Percentiles rank a stretch among this genome's conserved stretches.
Evolutionary conservation across 805 yeast species (phyloP).

Genomic region (Lipomyces sp.): DNA sequence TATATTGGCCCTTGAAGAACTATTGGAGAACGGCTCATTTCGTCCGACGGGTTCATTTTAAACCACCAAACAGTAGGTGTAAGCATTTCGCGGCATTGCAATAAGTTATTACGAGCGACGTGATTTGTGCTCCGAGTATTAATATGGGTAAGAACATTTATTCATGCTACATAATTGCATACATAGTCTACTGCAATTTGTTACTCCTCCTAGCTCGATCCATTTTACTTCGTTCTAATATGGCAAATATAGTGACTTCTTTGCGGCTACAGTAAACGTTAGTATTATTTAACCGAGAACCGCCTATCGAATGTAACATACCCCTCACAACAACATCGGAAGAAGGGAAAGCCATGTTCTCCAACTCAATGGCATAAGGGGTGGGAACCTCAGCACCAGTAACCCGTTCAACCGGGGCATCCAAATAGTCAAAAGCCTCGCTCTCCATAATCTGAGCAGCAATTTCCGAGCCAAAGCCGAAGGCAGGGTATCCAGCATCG

Average conservation of each 20-base stretch:
- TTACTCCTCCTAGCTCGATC: conserved; percentile 4
- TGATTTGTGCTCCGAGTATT: too few relatives aligned
- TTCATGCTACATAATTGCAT: neutral
- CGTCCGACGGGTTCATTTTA: too few relatives aligned
- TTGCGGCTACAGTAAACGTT: conserved; percentile 41
- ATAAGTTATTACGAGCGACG: too few relatives aligned
- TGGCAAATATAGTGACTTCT: conserved; percentile 48
- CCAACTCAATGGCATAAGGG: conserved; percentile 94
- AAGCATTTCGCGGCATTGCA: too few relatives aligned
- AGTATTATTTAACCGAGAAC: conserved; percentile 41
- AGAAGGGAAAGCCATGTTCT: conserved; percentile 99
- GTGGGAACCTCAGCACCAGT: conserved; percentile 99
- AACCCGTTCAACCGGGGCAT: conserved; percentile 97
- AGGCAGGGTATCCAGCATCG: conserved; percentile 97
- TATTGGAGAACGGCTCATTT: too few relatives aligned
- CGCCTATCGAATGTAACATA: conserved; percentile 1
- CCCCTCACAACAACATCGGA: conserved; percentile 84
- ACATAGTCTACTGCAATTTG: neutral
- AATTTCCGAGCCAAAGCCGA: conserved; percentile 98
- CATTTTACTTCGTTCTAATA: conserved; percentile 20
- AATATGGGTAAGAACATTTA: neutral
- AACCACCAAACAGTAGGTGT: too few relatives aligned
- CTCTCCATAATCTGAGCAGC: conserved; percentile 98
- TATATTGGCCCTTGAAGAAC: too few relatives aligned
- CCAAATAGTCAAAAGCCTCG: conserved; percentile 96